Base-by-base conservation (phyloP, 805 yeast genomes). In the Metschnikowia gelsemii region DNA sequence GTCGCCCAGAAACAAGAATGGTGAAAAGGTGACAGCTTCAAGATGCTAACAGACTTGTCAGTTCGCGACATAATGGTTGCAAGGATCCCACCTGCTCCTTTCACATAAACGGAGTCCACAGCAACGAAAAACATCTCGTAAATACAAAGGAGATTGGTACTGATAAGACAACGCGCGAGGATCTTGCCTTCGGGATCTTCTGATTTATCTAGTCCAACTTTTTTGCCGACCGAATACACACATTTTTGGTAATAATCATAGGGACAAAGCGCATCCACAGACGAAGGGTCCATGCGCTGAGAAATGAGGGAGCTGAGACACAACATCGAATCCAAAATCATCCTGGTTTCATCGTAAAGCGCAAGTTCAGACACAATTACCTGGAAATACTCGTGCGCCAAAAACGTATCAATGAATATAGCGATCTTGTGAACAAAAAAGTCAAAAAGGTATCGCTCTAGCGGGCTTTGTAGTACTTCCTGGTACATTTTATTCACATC, bases 41-140 rank as follows among this genome's bases (percentile, higher is more conserved):
- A 51, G 8, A 58, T 43, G 26, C 63, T 55, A 3, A 50, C 47
- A 18, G 42, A 27, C 7, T 42, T 42, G n/a, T 46, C 42, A 4
- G 45, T 36, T 33, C 50, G 53, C 20, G 52, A 43, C 31, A 64
- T 50, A 4, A 67, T 55, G 6, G 67, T 58, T 20, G 59, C 51
- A 20, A 68, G 52, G 9, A 68, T 58, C 22, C 61, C 55, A 6
- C 63, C 58, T 1, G 72, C 72, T 1, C 69, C 70, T 49, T 61
- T 66, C 27, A 65, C 63, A 43, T 68, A 62, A 3, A 69, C 62
- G 27, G 60, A 60, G 33, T 65, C 70, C 18, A 58, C 56, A 7
- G 69, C 70, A 25, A 63, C 62, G 35, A 65, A 68, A 35, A 63
- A 62, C 50, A 67, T 55, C 48, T 68, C 73, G 49, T 64, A 66